Conservation (phyloP, 177 flowering plant species). For the Vitis hybrid region DNA sequence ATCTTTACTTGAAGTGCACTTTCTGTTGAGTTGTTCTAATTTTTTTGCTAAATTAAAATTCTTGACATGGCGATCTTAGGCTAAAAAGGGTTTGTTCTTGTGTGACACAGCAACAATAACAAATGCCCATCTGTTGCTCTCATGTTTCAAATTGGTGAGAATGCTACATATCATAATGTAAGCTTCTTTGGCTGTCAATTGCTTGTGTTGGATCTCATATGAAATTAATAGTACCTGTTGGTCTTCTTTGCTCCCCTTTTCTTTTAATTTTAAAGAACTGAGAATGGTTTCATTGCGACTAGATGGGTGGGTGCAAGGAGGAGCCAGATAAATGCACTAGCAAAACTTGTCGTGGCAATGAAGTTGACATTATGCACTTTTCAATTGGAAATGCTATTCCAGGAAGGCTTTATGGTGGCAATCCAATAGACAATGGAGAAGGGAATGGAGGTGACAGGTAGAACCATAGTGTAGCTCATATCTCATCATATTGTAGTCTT, state of each 20-base stretch:
- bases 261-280: neutral
- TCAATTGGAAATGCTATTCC: conserved; percentile 96
- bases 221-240: neutral
- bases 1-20: neutral
- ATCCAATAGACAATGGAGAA: conserved; percentile 65
- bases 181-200: conserved; percentile 16
- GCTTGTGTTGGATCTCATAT: neutral
- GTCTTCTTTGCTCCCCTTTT: neutral
- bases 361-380: conserved; percentile 97
- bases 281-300: conserved; percentile 1
- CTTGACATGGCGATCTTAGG: neutral
- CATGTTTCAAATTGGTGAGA: conserved; percentile 91
- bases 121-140: conserved; percentile 95
- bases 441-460: conserved; percentile 97
- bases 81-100: conserved; percentile 3
- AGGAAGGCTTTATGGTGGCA: conserved; percentile 93
- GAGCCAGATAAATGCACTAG: conserved; percentile 57
- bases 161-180: conserved; percentile 78
- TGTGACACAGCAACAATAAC: conserved; percentile 45
- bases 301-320: conserved; percentile 97
- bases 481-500: neutral
- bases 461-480: neutral
- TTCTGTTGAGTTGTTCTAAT: neutral
- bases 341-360: conserved; percentile 85
- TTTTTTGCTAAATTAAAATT: neutral